These are phyloP conservation scores for Nemania serpens DNA, from an alignment of 2,329 filamentous ascomycete species.

Conservation along the genomic window DNA sequence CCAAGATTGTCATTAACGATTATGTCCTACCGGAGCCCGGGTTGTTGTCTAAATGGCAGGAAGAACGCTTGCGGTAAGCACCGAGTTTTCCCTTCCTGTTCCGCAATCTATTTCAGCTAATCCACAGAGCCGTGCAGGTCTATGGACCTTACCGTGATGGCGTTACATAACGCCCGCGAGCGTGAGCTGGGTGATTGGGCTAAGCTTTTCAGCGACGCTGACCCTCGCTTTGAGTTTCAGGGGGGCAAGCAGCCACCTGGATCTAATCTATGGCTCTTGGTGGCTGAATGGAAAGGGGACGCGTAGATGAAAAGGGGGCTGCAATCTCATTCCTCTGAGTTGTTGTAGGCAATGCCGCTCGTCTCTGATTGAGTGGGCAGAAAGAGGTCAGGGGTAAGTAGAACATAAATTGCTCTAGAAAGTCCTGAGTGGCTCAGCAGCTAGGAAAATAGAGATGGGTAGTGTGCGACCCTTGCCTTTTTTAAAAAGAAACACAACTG, in stretches of 20 bases:
- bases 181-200: slow-evolving; percentile 35
- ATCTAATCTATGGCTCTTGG: slow-evolving; percentile 29
- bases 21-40: slow-evolving; percentile 20
- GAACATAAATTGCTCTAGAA: no score
- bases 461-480: no score
- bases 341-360: no score
- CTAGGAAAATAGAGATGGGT: no score
- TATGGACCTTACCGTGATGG: slow-evolving; percentile 34
- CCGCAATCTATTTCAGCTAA: not conserved
- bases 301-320: not conserved
- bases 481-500: no score
- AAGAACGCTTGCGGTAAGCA: slow-evolving; percentile 26
- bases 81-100: not conserved
- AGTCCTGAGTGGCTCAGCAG: no score
- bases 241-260: slow-evolving; percentile 26
- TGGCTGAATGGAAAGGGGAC: slow-evolving; percentile 29
- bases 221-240: slow-evolving; percentile 31
- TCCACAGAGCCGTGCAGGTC: not conserved
- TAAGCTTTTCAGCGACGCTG: slow-evolving; percentile 27
- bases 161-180: slow-evolving; percentile 34
- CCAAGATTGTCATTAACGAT: slow-evolving; percentile 39
- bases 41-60: slow-evolving; percentile 23
- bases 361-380: no score
- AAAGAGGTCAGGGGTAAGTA: no score
- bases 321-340: no score